Evolutionary conservation across 495 filamentous ascomycete genomes (phyloP).

Genomic region (Staphylotrichum tortipilum): DNA sequence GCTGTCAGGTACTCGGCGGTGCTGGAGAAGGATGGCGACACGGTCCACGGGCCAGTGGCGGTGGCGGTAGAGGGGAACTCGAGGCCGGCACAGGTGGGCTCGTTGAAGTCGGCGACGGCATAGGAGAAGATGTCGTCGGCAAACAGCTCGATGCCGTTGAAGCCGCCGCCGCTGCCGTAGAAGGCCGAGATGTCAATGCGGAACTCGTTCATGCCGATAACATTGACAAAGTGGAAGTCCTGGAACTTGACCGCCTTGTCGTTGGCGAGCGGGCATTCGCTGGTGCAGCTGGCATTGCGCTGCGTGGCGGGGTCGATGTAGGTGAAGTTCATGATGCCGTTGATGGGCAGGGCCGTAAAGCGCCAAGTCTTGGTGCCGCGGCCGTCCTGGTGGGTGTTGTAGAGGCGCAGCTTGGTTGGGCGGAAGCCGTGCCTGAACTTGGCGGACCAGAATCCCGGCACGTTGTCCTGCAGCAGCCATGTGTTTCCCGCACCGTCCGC

Average conservation of each 20-base stretch:
- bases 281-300: constrained; percentile 60
- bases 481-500: constrained; percentile 60
- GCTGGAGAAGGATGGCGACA: constrained; percentile 51
- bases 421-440: constrained; percentile 71
- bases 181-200: constrained; percentile 74
- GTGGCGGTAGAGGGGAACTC: constrained; percentile 56
- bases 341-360: constrained; percentile 70
- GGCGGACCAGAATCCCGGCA: constrained; percentile 76
- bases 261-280: constrained; percentile 67
- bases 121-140: constrained; percentile 78
- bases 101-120: constrained; percentile 80
- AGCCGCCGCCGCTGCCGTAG: constrained; percentile 79
- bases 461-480: constrained; percentile 76
- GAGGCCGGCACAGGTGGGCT: constrained; percentile 67
- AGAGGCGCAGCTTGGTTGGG: constrained; percentile 78
- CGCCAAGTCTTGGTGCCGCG: constrained; percentile 81
- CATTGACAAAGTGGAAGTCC: constrained; percentile 86
- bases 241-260: constrained; percentile 57
- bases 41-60: constrained; percentile 63
- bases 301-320: constrained; percentile 68
- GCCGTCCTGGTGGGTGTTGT: constrained; percentile 81
- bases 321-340: constrained; percentile 94
- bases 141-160: constrained; percentile 86
- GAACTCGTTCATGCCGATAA: constrained; percentile 81
- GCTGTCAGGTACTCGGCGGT: constrained; percentile 70